Conservation (phyloP, 2,329 filamentous ascomycete species). For the Achaetomium macrosporum region DNA sequence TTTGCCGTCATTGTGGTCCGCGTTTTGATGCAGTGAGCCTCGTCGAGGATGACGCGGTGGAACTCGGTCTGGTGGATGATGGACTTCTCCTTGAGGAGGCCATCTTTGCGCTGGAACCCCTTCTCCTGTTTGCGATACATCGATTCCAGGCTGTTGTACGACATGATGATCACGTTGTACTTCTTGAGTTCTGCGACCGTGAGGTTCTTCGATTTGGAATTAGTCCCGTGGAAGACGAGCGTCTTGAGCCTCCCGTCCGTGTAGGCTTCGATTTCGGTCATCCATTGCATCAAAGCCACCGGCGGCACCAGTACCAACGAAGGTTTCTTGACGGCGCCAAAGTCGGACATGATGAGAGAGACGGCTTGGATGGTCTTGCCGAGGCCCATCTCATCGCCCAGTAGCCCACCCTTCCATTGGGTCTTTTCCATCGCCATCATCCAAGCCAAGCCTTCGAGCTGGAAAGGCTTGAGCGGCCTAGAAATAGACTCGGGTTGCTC, state of each 20-base stretch:
- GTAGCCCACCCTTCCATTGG: constrained; percentile 78
- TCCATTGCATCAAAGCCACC: constrained; percentile 95
- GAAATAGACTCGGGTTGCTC: constrained; percentile 72
- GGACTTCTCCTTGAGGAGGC: constrained; percentile 72
- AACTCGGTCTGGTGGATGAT: constrained; percentile 80
- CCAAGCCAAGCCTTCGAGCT: constrained; percentile 90
- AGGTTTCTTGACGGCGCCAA: constrained; percentile 67
- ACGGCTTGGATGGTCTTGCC: constrained; percentile 98
- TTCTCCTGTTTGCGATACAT: constrained; percentile 89
- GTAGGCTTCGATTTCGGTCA: constrained; percentile 70
- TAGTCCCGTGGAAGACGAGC: constrained; percentile 83
- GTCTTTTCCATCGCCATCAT: constrained; percentile 86
- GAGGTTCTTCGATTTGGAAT: constrained; percentile 73
- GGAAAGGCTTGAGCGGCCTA: constrained; percentile 83
- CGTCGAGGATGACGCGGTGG: constrained; percentile 88
- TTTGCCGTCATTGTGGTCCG: constrained; percentile 87
- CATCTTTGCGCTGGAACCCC: constrained; percentile 75
- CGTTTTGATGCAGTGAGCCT: constrained; percentile 79
- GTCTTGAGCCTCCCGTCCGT: constrained; percentile 88
- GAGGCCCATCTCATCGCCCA: constrained; percentile 98
- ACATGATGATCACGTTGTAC: constrained; percentile 94
- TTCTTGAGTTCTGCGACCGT: constrained; percentile 68
- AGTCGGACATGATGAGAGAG: constrained; percentile 96
- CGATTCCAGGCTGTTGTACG: constrained; percentile 87
- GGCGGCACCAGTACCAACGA: constrained; percentile 87